A percentile compares a stretch with the other conserved stretches of the same genome.
phyloP scores from a whole-genome alignment of 2,329 filamentous ascomycete genomes.

The Plenodomus tracheiphilus region DNA sequence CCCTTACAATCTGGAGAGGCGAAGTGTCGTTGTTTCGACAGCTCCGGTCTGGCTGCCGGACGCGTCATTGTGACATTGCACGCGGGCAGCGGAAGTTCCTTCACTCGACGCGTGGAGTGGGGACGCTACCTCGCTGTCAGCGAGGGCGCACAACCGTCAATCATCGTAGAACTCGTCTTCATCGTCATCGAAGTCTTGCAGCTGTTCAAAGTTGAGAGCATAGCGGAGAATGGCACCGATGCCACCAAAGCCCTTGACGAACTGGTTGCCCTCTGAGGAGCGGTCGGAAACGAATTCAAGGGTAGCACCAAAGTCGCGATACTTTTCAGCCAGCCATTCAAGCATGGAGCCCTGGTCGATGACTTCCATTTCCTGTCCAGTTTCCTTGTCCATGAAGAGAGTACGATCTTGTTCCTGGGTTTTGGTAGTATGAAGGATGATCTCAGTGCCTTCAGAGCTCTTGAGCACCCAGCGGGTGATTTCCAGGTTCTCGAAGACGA shows the following conservation, averaged over 20 bases:
- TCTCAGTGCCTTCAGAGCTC: conserved; percentile 70
- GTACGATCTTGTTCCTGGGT: conserved; percentile 76
- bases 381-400: conserved; percentile 92
- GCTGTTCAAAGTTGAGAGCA: conserved; percentile 99
- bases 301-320: conserved; percentile 94
- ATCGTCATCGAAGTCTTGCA: conserved; percentile 78
- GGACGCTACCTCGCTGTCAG: conserved; percentile 80
- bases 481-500: conserved; percentile 97
- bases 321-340: conserved; percentile 99
- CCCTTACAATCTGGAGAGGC: conserved; percentile 48
- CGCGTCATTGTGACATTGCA: conserved; percentile 39
- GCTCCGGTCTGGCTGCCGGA: conserved; percentile 31
- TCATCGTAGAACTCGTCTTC: conserved; percentile 91
- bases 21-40: conserved; percentile 38
- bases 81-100: conserved; percentile 58
- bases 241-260: conserved; percentile 98
- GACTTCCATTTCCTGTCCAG: conserved; percentile 96
- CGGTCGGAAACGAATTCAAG: conserved; percentile 98
- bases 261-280: conserved; percentile 98
- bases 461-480: conserved; percentile 91
- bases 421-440: conserved; percentile 87
- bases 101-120: conserved; percentile 58
- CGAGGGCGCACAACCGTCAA: conserved; percentile 91
- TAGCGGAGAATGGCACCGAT: conserved; percentile 97
- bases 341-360: conserved; percentile 86